Base-by-base conservation (phyloP, 2,329 filamentous ascomycete species). In the Aspergillus proliferans region DNA sequence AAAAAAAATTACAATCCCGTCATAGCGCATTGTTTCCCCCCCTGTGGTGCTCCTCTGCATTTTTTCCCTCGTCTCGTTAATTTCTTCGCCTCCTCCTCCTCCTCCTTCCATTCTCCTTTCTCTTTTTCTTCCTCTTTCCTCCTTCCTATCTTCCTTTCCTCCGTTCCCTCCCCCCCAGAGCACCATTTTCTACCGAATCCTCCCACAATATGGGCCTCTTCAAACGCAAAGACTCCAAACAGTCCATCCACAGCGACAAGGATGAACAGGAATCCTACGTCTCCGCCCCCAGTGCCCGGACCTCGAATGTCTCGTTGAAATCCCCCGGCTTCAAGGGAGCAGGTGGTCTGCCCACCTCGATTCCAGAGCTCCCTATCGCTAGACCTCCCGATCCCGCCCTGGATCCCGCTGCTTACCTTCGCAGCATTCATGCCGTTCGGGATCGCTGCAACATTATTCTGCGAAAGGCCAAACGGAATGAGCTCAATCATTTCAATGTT, bases 381-480 rank as follows among this genome's bases (percentile, higher is more conserved):
- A 85, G 83, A 62, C 84, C 90, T 14, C 91, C 92, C 24, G 91
- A 97, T 71, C 91, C 92, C 61, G 80, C 85, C 53, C 77, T 92
- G 58, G 89, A 97, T 67, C 91, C 92, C 18, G 88, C 87, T 21
- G 91, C 85, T 52, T 97, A 97, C 71, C 80, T 98, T 62, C 84
- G 88, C 65, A 96, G 90, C 72, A 82, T 97, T 62, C 84, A 88
- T 62, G 84, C 93, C 24, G 89, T 98, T 22, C 81, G 93, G 54
- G 89, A 96, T 62, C 76, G 90, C 54, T 86, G 82, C 64, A 81
- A 75, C 60, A 73, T 92, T 56, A 77, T 95, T 46, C 78, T 88
- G 52, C 81, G 87, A 54, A 91, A 87, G 74, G 88, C 90, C 8
- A 77, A 87, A 61, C 78, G 77, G 56, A 88, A 95, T 63, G 78